Evolutionary conservation across 176 grass and related monocot species (phyloP), one percentile per base, ranked within the genome.

Genomic region (Oryza brachyantha): DNA sequence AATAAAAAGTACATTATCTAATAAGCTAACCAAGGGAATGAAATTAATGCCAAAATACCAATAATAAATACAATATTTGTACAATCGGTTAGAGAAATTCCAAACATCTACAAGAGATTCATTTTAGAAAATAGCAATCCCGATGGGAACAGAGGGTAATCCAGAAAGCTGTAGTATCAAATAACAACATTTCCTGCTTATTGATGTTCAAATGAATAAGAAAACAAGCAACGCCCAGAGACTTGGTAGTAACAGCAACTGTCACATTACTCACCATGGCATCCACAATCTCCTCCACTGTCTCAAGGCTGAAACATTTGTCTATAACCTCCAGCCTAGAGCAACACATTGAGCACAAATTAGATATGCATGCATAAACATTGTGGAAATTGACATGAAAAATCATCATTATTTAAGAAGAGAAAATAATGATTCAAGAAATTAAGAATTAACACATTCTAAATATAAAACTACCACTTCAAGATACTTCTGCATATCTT

Each of bases 241-340:
- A 40, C 26, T 35, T 37, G 1, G 1, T 35, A 69, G 1, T 62
- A 83, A 79, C 82, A 68, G 2, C 46, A 58, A 45, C 10, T 34
- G 55, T 76, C 75, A 48, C 41, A 58, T 81, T 9, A 75, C 82
- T 93, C 76, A 94, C 96, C 92, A 98, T 61, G 43, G 92, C 80
- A 84, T 99, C 92, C 29, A 95, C 74, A 32, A 99, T 99, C 71
- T 95, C 96, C 73, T 98, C 92, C 72, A 94, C 85, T 45, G 96
- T 93, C 45, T 94, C 92, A 75, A 74, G 78, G 70, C 92, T 71
- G 79, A 98, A 98, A 81, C 96, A 98, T 77, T 86, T 92, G 83
- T 98, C 92, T 81, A 98, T 98, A 21, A 90, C 85, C 41, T 87
- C 92, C 82, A 98, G 61, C 82, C 96, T 98, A 70, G 13, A 16